These are phyloP conservation scores for Ophiostoma sp. DNA, from an alignment of 2,329 filamentous ascomycete species.

Conservation along the genomic window DNA sequence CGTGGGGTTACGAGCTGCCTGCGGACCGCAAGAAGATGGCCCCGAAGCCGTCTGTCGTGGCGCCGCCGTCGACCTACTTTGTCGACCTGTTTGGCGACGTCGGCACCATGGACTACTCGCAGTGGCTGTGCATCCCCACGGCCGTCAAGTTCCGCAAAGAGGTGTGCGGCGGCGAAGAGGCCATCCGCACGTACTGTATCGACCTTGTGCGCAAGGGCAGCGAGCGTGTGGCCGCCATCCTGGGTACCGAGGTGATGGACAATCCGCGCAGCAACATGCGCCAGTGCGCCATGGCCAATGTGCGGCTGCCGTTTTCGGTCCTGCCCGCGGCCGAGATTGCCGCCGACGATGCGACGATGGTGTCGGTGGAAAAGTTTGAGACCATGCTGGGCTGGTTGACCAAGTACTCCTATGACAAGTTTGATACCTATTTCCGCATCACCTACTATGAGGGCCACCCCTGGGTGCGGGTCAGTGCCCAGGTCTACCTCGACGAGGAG, in stretches of 20 bases:
- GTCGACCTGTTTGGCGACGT: slow-evolving; percentile 59
- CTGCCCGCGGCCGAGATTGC: slow-evolving; percentile 13
- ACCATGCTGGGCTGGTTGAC: slow-evolving; percentile 38
- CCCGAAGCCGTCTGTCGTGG: not conserved
- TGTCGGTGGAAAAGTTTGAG: slow-evolving; percentile 20
- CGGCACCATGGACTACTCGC: slow-evolving; percentile 59
- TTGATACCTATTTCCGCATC: slow-evolving; percentile 55
- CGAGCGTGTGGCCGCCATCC: slow-evolving; percentile 47
- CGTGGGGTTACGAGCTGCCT: slow-evolving; percentile 53
- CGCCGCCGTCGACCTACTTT: slow-evolving; percentile 41
- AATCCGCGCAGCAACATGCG: slow-evolving; percentile 46
- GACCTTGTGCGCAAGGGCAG: slow-evolving; percentile 52
- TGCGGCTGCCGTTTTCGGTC: slow-evolving; percentile 50
- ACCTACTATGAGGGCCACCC: slow-evolving; percentile 50
- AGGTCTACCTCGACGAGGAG: slow-evolving; percentile 59
- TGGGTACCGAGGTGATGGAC: slow-evolving; percentile 61
- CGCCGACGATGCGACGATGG: slow-evolving; percentile 9
- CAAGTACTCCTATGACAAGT: slow-evolving; percentile 37
- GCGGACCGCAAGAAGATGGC: slow-evolving; percentile 16
- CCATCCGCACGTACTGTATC: slow-evolving; percentile 53
- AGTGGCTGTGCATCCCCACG: slow-evolving; percentile 57
- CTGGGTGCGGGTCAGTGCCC: slow-evolving; percentile 60
- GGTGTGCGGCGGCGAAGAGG: slow-evolving; percentile 59
- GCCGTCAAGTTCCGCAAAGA: slow-evolving; percentile 58
- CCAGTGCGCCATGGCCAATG: slow-evolving; percentile 57